Evolutionary conservation across 306 rosid species (phyloP).

Genomic region (Pyrus communis): DNA sequence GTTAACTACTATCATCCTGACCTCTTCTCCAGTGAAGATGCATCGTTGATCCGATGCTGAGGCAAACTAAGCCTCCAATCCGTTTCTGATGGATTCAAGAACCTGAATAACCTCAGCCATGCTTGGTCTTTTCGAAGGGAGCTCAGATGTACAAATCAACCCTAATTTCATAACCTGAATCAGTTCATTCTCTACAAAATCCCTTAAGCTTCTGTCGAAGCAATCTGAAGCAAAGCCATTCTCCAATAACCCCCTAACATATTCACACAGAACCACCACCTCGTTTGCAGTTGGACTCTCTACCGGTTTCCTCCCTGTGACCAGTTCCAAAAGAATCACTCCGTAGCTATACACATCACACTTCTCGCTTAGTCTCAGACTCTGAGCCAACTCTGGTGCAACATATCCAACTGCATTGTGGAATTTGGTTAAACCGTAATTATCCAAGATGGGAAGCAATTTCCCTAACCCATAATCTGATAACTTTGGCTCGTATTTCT

Average conservation of each 20-base stretch:
- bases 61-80: slow-evolving; percentile 45
- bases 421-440: slow-evolving; percentile 66
- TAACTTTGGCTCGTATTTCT: slow-evolving; percentile 69
- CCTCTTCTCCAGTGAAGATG: slow-evolving; percentile 15
- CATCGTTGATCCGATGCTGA: slow-evolving; percentile 17
- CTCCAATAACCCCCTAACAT: slow-evolving; percentile 70
- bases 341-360: slow-evolving; percentile 96
- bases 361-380: slow-evolving; percentile 80
- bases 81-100: slow-evolving; percentile 91
- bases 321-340: slow-evolving; percentile 86
- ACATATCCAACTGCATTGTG: slow-evolving; percentile 88
- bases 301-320: slow-evolving; percentile 92
- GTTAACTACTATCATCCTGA: slow-evolving; percentile 6
- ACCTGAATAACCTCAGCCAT: slow-evolving; percentile 98
- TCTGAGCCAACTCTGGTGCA: slow-evolving; percentile 93
- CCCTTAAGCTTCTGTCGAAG: slow-evolving; percentile 68
- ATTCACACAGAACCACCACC: slow-evolving; percentile 88
- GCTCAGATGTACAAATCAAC: slow-evolving; percentile 78
- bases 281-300: slow-evolving; percentile 78
- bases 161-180: slow-evolving; percentile 94
- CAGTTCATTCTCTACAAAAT: slow-evolving; percentile 74
- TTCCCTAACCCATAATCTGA: slow-evolving; percentile 88
- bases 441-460: slow-evolving; percentile 84
- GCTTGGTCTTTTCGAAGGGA: slow-evolving; percentile 86
- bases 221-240: slow-evolving; percentile 73